A percentile compares a stretch with the other conserved stretches of the same genome.
These are phyloP conservation scores for Trifolium repens DNA, from an alignment of 306 rosid species.

Conservation along the genomic window DNA sequence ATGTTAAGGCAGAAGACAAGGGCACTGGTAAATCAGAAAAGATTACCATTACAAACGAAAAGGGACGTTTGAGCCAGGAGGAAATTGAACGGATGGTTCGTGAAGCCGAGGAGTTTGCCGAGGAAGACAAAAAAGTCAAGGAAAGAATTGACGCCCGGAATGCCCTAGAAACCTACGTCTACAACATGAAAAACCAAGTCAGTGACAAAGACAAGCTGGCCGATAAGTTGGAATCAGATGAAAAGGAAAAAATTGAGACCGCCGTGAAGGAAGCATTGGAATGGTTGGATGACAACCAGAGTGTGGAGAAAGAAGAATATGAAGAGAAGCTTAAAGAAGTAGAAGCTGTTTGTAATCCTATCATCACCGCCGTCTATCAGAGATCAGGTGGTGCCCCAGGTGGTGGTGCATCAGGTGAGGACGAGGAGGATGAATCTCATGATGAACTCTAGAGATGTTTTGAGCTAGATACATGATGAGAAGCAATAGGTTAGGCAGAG, in stretches of 20 bases:
- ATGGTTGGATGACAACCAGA: conserved; percentile 97
- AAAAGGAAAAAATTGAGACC: conserved; percentile 90
- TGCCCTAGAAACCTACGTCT: conserved; percentile 80
- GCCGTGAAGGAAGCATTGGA: conserved; percentile 96
- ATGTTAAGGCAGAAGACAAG: conserved; percentile 96
- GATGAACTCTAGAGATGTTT: conserved; percentile 73
- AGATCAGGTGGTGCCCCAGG: conserved; percentile 89
- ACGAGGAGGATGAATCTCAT: conserved; percentile 85
- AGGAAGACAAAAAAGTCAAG: conserved; percentile 97
- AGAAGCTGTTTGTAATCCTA: conserved; percentile 96
- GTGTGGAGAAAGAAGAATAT: conserved; percentile 84
- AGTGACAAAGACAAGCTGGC: conserved; percentile 95
- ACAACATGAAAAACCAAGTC: conserved; percentile 97
- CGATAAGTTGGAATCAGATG: conserved; percentile 92
- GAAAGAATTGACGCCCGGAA: conserved; percentile 94
- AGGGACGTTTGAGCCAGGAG: conserved; percentile 95
- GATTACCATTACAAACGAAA: conserved; percentile 97
- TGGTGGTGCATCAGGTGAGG: conserved; percentile 64
- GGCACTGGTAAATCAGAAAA: conserved; percentile 98
- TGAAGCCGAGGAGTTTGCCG: conserved; percentile 95
- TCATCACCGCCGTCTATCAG: conserved; percentile 84
- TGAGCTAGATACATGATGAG: conserved; percentile 44
- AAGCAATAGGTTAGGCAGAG: conserved; percentile 49
- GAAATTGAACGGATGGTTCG: conserved; percentile 97
- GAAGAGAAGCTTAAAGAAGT: conserved; percentile 97